Base-by-base conservation (phyloP, 2,329 filamentous ascomycete genomes). In the Harringtonia aguacate region DNA sequence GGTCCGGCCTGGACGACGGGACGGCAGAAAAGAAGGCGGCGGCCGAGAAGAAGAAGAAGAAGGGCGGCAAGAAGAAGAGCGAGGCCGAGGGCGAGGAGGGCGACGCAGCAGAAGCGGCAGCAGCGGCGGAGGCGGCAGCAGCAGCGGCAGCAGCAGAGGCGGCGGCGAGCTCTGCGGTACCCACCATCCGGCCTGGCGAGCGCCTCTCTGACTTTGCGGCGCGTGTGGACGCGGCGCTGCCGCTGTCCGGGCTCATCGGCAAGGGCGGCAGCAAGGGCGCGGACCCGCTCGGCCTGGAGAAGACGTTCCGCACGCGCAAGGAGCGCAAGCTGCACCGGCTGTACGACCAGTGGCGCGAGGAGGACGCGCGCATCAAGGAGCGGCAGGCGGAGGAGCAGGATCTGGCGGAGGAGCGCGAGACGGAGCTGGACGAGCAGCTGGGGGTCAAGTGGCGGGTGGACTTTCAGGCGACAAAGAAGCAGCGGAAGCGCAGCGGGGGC, bases 181-280 rank as follows among this genome's bases (percentile, higher is more conserved):
- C 79, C 1, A 85, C 76, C 39, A 95, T 97, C 50, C 74, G 78
- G 15, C 88, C 89, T 0, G 86, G 87, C 41, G 92, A 98, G 62
- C 77, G 78, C 41, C 68, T 97, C 56, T 78, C 82, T 5, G 84
- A 94, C 42, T 98, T 94, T 58, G 69, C 80, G 8, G 77, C 81
- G 12, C 79, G 89, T 27, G 92, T 98, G 8, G 83, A 97, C 58
- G 84, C 86, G 39, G 80, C 86, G 1, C 69, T 97, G 8, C 90
- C 90, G 0, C 65, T 98, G 0, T 68, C 78, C 8, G 81, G 81
- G 0, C 69, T 95, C 9, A 69, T 77, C 45, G 78, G 71, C 50
- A 83, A 81, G 55, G 74, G 71, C 52, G 72, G 70, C 0, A 62
- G 71, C 9, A 78, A 70, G 34, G 79, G 76, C 42, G 81, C 77